Evolutionary conservation across 495 filamentous ascomycete genomes (phyloP).

Genomic region (Cercophora sp.): DNA sequence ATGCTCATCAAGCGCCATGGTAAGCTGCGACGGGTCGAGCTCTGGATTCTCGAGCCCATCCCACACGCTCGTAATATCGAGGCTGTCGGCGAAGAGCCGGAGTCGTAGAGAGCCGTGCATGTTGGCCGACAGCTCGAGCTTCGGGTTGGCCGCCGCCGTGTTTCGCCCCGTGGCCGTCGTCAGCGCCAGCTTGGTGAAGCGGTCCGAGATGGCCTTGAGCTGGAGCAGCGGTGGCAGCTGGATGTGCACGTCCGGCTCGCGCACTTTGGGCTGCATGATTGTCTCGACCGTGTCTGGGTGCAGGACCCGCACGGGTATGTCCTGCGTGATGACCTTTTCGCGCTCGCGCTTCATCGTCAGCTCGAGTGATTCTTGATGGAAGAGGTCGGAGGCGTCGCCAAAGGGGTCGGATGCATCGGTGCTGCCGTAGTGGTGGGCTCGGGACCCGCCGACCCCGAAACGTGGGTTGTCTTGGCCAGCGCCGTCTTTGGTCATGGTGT

Average conservation of each 20-base stretch:
- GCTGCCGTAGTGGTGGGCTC: slow-evolving; percentile 19
- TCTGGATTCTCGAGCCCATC: slow-evolving; percentile 76
- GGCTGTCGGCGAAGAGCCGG: slow-evolving; percentile 68
- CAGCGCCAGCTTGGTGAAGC: slow-evolving; percentile 75
- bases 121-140: slow-evolving; percentile 79
- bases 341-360: slow-evolving; percentile 54
- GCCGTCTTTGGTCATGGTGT: slow-evolving; percentile 50
- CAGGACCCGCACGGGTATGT: slow-evolving; percentile 88
- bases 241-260: slow-evolving; percentile 93
- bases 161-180: slow-evolving; percentile 30
- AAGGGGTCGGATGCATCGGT: slow-evolving; percentile 36
- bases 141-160: slow-evolving; percentile 42
- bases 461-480: slow-evolving; percentile 25
- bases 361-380: slow-evolving; percentile 47
- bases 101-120: slow-evolving; percentile 84
- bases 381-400: slow-evolving; percentile 36
- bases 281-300: slow-evolving; percentile 72
- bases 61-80: slow-evolving; percentile 82
- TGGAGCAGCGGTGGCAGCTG: slow-evolving; percentile 77
- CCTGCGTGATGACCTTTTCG: slow-evolving; percentile 90
- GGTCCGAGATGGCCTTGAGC: slow-evolving; percentile 85
- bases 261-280: slow-evolving; percentile 83
- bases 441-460: slow-evolving; percentile 20
- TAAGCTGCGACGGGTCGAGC: slow-evolving; percentile 68
- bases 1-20: slow-evolving; percentile 63